A percentile compares a stretch with the other conserved stretches of the same genome.
Conservation (phyloP, 345 rosid species). For the Aurinia saxatilis region DNA sequence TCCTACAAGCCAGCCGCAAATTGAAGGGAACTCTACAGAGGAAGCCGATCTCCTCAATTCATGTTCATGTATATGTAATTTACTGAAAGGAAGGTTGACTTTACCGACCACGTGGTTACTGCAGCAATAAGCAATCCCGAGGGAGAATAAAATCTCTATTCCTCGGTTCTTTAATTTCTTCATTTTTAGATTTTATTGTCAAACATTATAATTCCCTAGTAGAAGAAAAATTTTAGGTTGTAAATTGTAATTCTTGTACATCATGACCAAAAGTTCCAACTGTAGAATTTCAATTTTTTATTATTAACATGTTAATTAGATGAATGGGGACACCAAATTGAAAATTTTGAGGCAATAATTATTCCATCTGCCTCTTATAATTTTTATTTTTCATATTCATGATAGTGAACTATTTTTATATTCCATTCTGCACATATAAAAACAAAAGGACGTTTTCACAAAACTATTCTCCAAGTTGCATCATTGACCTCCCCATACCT, state of each 20-base stretch:
- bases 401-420: not conserved
- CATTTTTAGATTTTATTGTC: not conserved
- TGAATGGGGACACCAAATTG: not conserved
- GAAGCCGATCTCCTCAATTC: conserved; percentile 42
- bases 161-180: not conserved
- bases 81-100: conserved; percentile 5
- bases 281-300: not conserved
- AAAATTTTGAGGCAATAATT: too few relatives aligned
- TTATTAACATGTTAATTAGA: not conserved
- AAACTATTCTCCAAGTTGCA: conserved; percentile 22
- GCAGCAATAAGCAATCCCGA: conserved; percentile 27
- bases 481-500: conserved; percentile 21
- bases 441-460: conserved; percentile 5
- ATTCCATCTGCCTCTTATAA: not conserved
- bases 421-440: conserved; percentile 3
- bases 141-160: conserved; percentile 14
- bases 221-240: not conserved
- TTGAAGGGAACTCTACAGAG: conserved; percentile 35
- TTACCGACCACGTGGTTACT: conserved; percentile 14
- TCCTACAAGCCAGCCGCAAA: conserved; percentile 15
- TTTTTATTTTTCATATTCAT: not conserved
- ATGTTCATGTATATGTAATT: not conserved
- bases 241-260: not conserved
- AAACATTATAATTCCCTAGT: not conserved
- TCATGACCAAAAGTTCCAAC: not conserved